A percentile compares a stretch with the other conserved stretches of the same genome.
These are phyloP conservation scores for Lactarius psammicola DNA, from an alignment of 768 basidiomycete genomes.

Conservation along the genomic window DNA sequence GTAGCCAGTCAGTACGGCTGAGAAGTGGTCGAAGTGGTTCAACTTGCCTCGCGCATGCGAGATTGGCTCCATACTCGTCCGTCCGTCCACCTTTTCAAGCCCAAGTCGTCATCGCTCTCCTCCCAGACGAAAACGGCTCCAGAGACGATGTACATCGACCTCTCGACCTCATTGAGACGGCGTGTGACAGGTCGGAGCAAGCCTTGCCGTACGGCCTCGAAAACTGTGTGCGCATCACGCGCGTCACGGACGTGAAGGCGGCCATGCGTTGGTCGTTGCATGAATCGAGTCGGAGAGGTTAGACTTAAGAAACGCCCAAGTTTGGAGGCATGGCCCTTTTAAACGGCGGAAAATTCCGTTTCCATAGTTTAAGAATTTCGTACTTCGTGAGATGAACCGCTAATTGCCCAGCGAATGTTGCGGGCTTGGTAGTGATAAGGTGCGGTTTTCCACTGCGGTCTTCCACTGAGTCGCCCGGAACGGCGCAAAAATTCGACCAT, in stretches of 20 bases:
- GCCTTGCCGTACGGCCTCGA: conserved; percentile 62
- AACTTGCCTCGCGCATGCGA: conserved; percentile 56
- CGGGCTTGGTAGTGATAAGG: conserved; percentile 27
- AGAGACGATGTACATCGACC: conserved; percentile 52
- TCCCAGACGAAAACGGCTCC: conserved; percentile 71
- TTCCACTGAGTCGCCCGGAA: conserved; percentile 25
- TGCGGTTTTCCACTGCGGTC: conserved; percentile 22
- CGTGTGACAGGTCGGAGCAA: conserved; percentile 49
- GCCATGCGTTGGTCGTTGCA: conserved; percentile 64
- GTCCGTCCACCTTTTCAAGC: conserved; percentile 70
- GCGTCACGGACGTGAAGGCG: conserved; percentile 65
- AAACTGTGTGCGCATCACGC: conserved; percentile 61
- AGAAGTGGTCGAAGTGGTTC: conserved; percentile 5
- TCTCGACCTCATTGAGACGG: conserved; percentile 61
- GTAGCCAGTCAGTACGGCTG: conserved; percentile 4
- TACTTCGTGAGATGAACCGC: conserved; percentile 29
- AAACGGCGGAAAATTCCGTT: conserved; percentile 17
- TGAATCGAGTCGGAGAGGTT: conserved; percentile 40
- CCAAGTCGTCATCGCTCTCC: conserved; percentile 63
- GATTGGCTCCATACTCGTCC: conserved; percentile 68
- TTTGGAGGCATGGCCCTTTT: conserved; percentile 23
- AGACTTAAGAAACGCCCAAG: conserved; percentile 33
- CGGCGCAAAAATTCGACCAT: conserved; percentile 26
- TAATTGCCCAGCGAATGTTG: conserved; percentile 25
- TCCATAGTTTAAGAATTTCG: conserved; percentile 26